phyloP scores from a whole-genome alignment of 495 filamentous ascomycete species.

The Letharia lupina region DNA sequence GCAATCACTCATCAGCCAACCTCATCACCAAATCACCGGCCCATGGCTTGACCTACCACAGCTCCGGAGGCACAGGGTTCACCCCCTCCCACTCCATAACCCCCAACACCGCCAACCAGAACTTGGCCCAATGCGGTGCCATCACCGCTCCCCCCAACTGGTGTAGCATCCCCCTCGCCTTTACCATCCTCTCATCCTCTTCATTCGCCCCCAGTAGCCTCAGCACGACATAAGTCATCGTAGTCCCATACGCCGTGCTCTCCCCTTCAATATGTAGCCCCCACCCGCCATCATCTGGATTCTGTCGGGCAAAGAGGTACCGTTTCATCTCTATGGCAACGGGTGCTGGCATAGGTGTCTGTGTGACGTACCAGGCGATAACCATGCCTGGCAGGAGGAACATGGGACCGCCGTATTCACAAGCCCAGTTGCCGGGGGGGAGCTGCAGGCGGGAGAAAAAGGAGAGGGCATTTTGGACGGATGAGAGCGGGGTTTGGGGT shows the following conservation, averaged over 20 bases:
- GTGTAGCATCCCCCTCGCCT: slow-evolving; percentile 75
- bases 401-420: slow-evolving; percentile 87
- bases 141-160: slow-evolving; percentile 77
- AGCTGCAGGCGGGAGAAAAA: slow-evolving; percentile 91
- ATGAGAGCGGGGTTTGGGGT: slow-evolving; percentile 63
- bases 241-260: slow-evolving; percentile 82
- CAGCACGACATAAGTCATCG: slow-evolving; percentile 79
- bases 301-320: slow-evolving; percentile 81
- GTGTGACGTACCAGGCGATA: slow-evolving; percentile 82
- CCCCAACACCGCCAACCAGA: slow-evolving; percentile 78
- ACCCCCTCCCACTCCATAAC: slow-evolving; percentile 85
- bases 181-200: slow-evolving; percentile 78
- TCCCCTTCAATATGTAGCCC: slow-evolving; percentile 95
- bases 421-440: slow-evolving; percentile 85
- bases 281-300: slow-evolving; percentile 90
- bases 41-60: slow-evolving; percentile 51
- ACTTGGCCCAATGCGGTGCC: slow-evolving; percentile 91
- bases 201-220: slow-evolving; percentile 82
- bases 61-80: slow-evolving; percentile 85
- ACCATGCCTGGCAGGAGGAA: slow-evolving; percentile 84
- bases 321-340: slow-evolving; percentile 84
- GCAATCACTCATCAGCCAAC: slow-evolving; percentile 12
- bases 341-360: slow-evolving; percentile 75
- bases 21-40: neutral
- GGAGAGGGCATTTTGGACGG: slow-evolving; percentile 71